phyloP scores from a whole-genome alignment of 2,329 filamentous ascomycete genomes.

The Botrytis hyacinthi region DNA sequence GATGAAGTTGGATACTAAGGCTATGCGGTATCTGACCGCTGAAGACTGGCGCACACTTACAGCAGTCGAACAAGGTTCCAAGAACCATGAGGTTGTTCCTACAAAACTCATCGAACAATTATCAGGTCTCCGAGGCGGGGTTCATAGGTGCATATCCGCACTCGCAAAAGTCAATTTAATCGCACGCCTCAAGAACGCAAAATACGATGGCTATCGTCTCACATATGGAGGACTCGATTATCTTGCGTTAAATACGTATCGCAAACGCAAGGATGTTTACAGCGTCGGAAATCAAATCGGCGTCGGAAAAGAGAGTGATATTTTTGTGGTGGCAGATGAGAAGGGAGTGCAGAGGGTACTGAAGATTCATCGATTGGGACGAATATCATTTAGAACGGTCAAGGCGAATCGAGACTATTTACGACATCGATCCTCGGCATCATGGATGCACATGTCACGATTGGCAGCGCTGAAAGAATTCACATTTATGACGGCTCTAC shows the following conservation, averaged over 20 bases:
- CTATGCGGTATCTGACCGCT: constrained; percentile 83
- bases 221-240: constrained; percentile 98
- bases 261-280: constrained; percentile 77
- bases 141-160: constrained; percentile 82
- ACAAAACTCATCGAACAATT: constrained; percentile 84
- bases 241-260: constrained; percentile 87
- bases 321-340: constrained; percentile 85
- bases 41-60: constrained; percentile 96
- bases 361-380: constrained; percentile 92
- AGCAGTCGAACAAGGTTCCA: constrained; percentile 89
- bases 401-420: constrained; percentile 96
- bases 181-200: constrained; percentile 88
- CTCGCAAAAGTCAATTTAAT: constrained; percentile 92
- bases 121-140: constrained; percentile 76
- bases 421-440: constrained; percentile 72
- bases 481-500: constrained; percentile 86
- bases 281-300: constrained; percentile 93
- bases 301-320: constrained; percentile 96
- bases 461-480: constrained; percentile 92
- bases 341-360: constrained; percentile 75
- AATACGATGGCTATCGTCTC: constrained; percentile 94
- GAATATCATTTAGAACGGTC: constrained; percentile 95
- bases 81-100: constrained; percentile 95
- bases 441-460: constrained; percentile 97
- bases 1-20: constrained; percentile 96